A percentile compares a stretch with the other conserved stretches of the same genome.
These are phyloP conservation scores for Neospora caninum DNA, from an alignment of 169 alveolate species.

Conservation along the genomic window DNA sequence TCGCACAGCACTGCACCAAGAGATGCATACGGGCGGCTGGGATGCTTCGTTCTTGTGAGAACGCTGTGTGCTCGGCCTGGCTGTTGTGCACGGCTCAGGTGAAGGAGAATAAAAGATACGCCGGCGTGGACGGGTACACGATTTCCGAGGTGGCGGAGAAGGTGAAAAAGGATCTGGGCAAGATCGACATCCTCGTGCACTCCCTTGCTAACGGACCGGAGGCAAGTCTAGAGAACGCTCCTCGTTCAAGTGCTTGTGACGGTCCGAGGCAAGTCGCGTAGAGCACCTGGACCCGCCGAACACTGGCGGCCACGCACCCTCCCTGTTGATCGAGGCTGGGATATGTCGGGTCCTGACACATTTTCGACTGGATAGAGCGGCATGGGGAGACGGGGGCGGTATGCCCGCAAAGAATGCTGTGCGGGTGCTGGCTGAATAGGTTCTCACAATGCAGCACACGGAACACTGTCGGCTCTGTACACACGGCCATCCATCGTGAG, in stretches of 20 bases:
- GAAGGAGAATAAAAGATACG: slow-evolving; percentile 77
- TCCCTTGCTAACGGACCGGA: slow-evolving; percentile 84
- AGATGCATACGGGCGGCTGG: not conserved
- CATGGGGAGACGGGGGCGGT: too few relatives aligned
- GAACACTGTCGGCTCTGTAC: too few relatives aligned
- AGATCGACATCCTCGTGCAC: slow-evolving; percentile 80
- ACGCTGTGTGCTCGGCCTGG: too few relatives aligned
- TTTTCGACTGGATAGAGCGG: too few relatives aligned
- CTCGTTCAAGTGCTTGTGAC: not conserved
- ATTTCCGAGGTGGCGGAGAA: slow-evolving; percentile 75
- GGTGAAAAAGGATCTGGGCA: slow-evolving; percentile 70
- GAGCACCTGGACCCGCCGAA: not conserved
- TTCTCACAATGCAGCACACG: too few relatives aligned
- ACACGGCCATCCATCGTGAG: too few relatives aligned
- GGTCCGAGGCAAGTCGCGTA: too few relatives aligned
- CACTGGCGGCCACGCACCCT: not conserved
- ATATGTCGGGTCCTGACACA: too few relatives aligned
- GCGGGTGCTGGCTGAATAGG: too few relatives aligned
- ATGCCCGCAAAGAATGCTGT: too few relatives aligned
- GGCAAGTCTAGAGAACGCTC: slow-evolving; percentile 28
- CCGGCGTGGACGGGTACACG: slow-evolving; percentile 74
- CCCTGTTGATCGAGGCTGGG: not conserved
- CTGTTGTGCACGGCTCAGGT: slow-evolving; percentile 42
- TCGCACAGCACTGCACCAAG: not conserved
- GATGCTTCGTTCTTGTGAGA: too few relatives aligned